A percentile compares a stretch with the other conserved stretches of the same genome.
phyloP scores from a whole-genome alignment of 305 asterid species.

The Euphrasia arctica region DNA sequence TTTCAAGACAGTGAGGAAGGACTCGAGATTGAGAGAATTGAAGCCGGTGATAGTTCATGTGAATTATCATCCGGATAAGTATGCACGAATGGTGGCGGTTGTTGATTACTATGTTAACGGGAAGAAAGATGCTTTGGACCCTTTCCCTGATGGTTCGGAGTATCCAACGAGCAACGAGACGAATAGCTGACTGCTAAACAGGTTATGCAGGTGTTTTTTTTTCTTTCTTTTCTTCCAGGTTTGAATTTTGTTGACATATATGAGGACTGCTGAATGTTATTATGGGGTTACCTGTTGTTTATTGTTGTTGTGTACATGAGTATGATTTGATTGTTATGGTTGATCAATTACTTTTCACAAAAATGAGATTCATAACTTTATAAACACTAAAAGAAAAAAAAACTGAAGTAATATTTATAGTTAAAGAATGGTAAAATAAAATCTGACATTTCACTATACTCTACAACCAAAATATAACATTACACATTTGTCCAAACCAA shows the following conservation, averaged over 20 bases:
- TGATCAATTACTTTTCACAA: neutral
- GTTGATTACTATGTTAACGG: slow-evolving; percentile 70
- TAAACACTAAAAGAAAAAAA: no score
- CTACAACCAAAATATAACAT: neutral
- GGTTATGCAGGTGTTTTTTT: neutral
- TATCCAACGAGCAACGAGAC: slow-evolving; percentile 16
- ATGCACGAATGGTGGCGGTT: slow-evolving; percentile 63
- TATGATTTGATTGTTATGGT: neutral
- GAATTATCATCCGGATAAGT: slow-evolving; percentile 70
- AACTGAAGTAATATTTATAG: no score
- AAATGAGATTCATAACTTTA: no score
- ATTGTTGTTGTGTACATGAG: neutral
- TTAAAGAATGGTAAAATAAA: no score
- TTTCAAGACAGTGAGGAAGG: slow-evolving; percentile 61
- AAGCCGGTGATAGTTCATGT: slow-evolving; percentile 68
- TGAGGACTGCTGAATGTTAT: neutral
- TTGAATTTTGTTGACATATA: neutral
- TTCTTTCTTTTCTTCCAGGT: neutral
- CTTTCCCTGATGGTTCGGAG: slow-evolving; percentile 68
- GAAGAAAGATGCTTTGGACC: slow-evolving; percentile 59
- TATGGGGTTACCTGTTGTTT: neutral
- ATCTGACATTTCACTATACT: no score
- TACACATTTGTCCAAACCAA: neutral
- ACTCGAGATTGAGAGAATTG: slow-evolving; percentile 42
- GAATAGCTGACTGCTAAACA: neutral